Evolutionary conservation across 1,139 yeast genomes (phyloP).

Genomic region (Geotrichum klebahnii): DNA sequence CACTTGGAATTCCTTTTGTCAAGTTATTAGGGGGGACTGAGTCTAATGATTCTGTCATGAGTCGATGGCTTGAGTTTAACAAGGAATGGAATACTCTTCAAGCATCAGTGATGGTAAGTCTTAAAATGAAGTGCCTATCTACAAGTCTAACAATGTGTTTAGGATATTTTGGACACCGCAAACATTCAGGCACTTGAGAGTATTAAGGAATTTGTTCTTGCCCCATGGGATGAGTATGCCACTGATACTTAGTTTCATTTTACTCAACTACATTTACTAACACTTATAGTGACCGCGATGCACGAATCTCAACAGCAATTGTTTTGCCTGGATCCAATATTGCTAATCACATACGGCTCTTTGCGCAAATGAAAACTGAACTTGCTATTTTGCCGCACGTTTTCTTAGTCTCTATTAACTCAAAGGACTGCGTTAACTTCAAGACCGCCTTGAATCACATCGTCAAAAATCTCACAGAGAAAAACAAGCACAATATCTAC

Average conservation of each 20-base stretch:
- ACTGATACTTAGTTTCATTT: neutral
- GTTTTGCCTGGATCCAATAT: slow-evolving; percentile 39
- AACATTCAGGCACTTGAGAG: slow-evolving; percentile 29
- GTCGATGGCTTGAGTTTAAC: slow-evolving; percentile 41
- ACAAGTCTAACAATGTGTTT: neutral
- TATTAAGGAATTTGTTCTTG: slow-evolving; percentile 28
- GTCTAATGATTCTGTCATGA: slow-evolving; percentile 31
- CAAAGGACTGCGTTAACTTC: slow-evolving; percentile 38
- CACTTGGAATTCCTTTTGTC: slow-evolving; percentile 37
- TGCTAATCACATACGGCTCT: slow-evolving; percentile 36
- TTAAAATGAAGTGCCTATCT: neutral
- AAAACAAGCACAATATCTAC: slow-evolving; percentile 27
- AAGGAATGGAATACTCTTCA: slow-evolving; percentile 33
- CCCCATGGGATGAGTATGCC: slow-evolving; percentile 27
- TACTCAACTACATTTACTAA: slow-evolving; percentile 6
- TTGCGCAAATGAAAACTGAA: slow-evolving; percentile 30
- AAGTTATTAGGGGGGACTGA: slow-evolving; percentile 42
- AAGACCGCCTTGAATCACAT: slow-evolving; percentile 41
- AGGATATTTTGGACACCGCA: slow-evolving; percentile 26
- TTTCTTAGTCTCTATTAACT: slow-evolving; percentile 32
- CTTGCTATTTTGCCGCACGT: slow-evolving; percentile 23
- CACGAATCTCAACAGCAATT: slow-evolving; percentile 33
- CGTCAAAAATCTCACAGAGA: slow-evolving; percentile 36
- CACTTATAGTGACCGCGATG: slow-evolving; percentile 24
- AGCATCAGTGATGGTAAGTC: slow-evolving; percentile 24